Evolutionary conservation across 257 asterid species (phyloP).

Genomic region (Nicotiana paniculata): DNA sequence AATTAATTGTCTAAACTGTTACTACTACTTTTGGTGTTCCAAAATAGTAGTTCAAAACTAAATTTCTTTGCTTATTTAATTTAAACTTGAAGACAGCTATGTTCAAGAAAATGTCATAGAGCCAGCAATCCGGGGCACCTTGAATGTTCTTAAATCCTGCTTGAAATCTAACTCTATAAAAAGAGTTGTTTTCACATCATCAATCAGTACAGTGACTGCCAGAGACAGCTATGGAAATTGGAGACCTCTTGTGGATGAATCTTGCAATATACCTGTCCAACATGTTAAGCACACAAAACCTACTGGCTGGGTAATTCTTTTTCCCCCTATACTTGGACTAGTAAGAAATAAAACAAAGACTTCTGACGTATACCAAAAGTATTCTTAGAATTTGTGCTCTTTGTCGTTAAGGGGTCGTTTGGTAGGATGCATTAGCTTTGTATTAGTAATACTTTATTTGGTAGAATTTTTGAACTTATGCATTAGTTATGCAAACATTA

Average conservation of each 20-base stretch:
- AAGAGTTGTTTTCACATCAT: constrained; percentile 67
- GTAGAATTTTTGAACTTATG: no score
- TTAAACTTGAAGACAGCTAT: constrained; percentile 34
- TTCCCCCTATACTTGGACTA: neutral
- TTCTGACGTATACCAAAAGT: no score
- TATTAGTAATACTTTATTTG: no score
- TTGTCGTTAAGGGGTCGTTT: no score
- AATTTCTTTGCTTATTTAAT: constrained; percentile 2
- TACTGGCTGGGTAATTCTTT: constrained; percentile 69
- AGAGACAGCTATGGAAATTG: constrained; percentile 53
- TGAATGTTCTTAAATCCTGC: constrained; percentile 70
- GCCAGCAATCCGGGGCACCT: constrained; percentile 62
- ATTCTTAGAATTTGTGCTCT: no score
- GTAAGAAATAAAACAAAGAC: no score
- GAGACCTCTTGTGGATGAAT: constrained; percentile 58
- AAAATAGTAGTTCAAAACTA: neutral
- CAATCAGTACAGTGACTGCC: constrained; percentile 77
- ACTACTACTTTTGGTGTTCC: neutral
- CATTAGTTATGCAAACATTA: no score
- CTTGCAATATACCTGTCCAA: constrained; percentile 34
- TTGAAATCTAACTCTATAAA: constrained; percentile 35
- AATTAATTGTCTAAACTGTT: neutral
- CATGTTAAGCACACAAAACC: neutral
- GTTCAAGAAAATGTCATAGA: constrained; percentile 42
- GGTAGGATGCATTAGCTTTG: no score